Conservation (phyloP, 2,329 filamentous ascomycete species). For the Colletotrichum sp. region DNA sequence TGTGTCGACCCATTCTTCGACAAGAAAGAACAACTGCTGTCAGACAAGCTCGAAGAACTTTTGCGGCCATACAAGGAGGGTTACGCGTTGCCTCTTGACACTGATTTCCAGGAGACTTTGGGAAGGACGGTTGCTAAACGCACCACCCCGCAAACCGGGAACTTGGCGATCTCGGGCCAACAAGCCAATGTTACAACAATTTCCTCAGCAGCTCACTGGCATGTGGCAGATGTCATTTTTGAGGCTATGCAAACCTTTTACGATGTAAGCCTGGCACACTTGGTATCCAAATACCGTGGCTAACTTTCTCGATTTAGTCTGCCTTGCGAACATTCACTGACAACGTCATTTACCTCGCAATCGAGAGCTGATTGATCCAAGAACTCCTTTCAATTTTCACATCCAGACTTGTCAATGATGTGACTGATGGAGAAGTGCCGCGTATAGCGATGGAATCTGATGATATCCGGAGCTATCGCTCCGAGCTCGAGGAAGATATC, state of each 20-base stretch:
- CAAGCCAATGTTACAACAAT: not conserved
- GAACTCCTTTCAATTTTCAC: not conserved
- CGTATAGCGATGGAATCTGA: not conserved
- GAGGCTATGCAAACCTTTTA: not conserved
- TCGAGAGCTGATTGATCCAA: not conserved
- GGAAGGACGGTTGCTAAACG: not conserved
- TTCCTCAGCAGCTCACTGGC: not conserved
- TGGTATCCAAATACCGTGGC: not conserved
- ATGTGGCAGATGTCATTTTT: not conserved
- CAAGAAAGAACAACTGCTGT: not conserved
- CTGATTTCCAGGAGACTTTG: not conserved
- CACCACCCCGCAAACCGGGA: not conserved
- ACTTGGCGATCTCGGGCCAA: not conserved
- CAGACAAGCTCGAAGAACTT: rapidly evolving
- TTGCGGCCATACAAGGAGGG: not conserved
- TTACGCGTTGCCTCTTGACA: not conserved
- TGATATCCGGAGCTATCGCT: not conserved
- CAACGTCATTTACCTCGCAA: not conserved
- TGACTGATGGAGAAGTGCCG: not conserved
- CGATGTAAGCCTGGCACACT: not conserved
- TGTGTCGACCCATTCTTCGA: not conserved
- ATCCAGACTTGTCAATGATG: not conserved
- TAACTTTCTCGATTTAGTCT: not conserved
- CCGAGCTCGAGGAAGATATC: not conserved
- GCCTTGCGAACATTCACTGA: not conserved